A percentile compares a stretch with the other conserved stretches of the same genome.
Evolutionary conservation across 176 grass and related monocot genomes (phyloP).

Genomic region (Avena sativa): DNA sequence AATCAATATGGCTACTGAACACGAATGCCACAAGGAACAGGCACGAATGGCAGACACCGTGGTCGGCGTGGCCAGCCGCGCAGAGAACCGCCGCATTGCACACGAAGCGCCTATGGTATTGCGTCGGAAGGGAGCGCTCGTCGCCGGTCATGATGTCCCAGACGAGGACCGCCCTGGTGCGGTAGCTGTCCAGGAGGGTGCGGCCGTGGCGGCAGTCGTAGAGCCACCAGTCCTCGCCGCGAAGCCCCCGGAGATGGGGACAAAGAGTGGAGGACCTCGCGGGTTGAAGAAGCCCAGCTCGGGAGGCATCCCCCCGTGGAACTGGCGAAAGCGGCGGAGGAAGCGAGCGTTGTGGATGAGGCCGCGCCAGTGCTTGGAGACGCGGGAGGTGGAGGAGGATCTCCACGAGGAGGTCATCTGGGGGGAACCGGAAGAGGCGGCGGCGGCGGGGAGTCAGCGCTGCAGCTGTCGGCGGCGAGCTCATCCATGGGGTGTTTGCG

Average conservation of each 20-base stretch:
- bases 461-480: background rate
- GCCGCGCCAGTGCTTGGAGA: background rate
- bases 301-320: background rate
- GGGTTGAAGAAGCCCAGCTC: background rate
- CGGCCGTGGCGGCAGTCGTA: background rate
- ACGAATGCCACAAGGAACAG: background rate
- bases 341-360: background rate
- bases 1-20: background rate
- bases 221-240: background rate
- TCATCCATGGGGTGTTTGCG: background rate
- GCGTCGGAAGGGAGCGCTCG: background rate
- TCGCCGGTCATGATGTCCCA: background rate
- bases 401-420: no score
- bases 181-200: background rate
- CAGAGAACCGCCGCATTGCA: background rate
- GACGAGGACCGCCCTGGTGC: background rate
- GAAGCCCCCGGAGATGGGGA: background rate
- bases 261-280: background rate
- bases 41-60: background rate
- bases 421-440: background rate
- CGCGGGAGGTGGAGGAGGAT: background rate
- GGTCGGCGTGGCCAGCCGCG: background rate
- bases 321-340: background rate
- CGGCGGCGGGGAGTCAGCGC: background rate
- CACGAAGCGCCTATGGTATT: background rate